Base-by-base conservation (phyloP, 176 grass and related monocot genomes). In the Lolium multiflorum region DNA sequence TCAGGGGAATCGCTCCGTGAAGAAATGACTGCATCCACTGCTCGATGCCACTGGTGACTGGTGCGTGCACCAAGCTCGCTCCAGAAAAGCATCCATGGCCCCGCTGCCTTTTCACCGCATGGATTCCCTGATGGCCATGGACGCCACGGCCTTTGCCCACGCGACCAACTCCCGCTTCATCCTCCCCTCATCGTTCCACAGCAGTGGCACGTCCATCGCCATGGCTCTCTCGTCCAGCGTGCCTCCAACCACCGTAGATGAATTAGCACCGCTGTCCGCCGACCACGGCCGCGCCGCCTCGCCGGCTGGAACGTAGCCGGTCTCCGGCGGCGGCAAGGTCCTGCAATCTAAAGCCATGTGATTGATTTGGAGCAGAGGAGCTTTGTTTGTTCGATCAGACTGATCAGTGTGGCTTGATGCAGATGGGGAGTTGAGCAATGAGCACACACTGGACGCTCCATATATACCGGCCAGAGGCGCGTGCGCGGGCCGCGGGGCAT, bases 91-190 rank as follows among this genome's bases (percentile, higher is more conserved):
- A 43, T 43, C 41, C 41, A 43, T 43, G 41, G 41, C 41, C 41
- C 41, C 41, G 41, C 41, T 8, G 41, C 4, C 41, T 43, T 47
- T 1, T 52, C 73, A 62, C 13, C 71, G 79, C 79, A 78, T 71
- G 3, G 80, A 92, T n/a, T 83, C 88, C 67, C 69, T 86, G 71
- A 89, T n/a, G 61, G 84, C 94, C 82, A 94, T 90, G 89, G 85
- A 89, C 6, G 89, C 94, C 28, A 94, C 94, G 22, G 91, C 91
- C 79, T 93, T 96, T 24, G 94, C 94, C 91, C 94, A 96, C 12
- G 87, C 87, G 9, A 92, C 78, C 38, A 96, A 65, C 79, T 94
- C 85, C 69, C 66, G 78, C 82, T 92, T 96, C 89, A 96, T 81
- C 79, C 74, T 96, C 89, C 86, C 44, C 80, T 94, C 89, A 52